These are phyloP conservation scores for Candida golubevii DNA, from an alignment of 805 yeast genomes.

Conservation along the genomic window DNA sequence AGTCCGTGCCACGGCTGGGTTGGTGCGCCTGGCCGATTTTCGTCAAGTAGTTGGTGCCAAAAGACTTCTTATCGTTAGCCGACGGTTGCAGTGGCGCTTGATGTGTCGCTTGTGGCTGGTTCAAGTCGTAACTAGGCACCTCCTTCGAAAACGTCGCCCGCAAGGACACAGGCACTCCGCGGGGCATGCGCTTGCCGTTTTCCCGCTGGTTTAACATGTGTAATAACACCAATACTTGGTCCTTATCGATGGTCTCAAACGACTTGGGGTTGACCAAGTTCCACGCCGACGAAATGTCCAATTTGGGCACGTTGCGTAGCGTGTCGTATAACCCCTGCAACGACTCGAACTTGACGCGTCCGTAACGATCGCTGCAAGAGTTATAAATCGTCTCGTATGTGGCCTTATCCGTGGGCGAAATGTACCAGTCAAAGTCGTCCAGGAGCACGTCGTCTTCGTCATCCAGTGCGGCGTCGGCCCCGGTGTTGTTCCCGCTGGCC, in stretches of 20 bases:
- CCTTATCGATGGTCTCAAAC: slow-evolving; percentile 84
- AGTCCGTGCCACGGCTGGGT: slow-evolving; percentile 56
- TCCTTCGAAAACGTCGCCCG: slow-evolving; percentile 90
- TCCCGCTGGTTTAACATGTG: slow-evolving; percentile 91
- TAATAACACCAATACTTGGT: slow-evolving; percentile 82
- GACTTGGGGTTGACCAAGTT: slow-evolving; percentile 89
- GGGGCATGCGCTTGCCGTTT: slow-evolving; percentile 78
- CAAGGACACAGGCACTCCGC: slow-evolving; percentile 90
- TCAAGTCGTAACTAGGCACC: slow-evolving; percentile 65
- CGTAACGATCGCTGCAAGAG: slow-evolving; percentile 70
- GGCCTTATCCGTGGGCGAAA: slow-evolving; percentile 78
- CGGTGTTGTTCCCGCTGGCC: slow-evolving; percentile 25
- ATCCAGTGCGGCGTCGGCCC: slow-evolving; percentile 12
- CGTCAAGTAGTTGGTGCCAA: slow-evolving; percentile 52
- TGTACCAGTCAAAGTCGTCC: slow-evolving; percentile 91
- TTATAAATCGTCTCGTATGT: slow-evolving; percentile 77
- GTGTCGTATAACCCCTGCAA: slow-evolving; percentile 65
- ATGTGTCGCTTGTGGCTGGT: slow-evolving; percentile 11
- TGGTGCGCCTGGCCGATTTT: slow-evolving; percentile 51
- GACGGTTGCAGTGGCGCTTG: slow-evolving; percentile 11
- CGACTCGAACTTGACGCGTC: slow-evolving; percentile 73
- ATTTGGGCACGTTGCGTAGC: slow-evolving; percentile 67
- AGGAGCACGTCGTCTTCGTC: slow-evolving; percentile 61
- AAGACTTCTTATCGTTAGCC: slow-evolving; percentile 29
- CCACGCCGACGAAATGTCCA: slow-evolving; percentile 91